phyloP scores from a whole-genome alignment of 2,329 filamentous ascomycete species.

The Rutstroemia sp. region DNA sequence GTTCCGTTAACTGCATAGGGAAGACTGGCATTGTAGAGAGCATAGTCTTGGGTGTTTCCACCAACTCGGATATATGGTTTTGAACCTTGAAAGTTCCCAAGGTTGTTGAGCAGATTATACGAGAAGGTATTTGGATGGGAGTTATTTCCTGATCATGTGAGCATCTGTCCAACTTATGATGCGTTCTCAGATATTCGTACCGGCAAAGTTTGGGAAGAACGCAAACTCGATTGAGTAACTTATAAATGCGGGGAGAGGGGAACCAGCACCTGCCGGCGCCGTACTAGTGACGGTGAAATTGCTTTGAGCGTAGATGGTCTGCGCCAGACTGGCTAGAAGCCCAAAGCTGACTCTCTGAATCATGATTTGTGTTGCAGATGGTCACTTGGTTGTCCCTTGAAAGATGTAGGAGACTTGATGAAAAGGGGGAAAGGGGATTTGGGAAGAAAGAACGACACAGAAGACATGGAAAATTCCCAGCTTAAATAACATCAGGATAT shows the following conservation, averaged over 20 bases:
- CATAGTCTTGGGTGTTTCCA: constrained; percentile 61
- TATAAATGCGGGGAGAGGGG: constrained; percentile 38
- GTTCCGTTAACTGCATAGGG: constrained; percentile 44
- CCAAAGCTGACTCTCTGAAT: neutral
- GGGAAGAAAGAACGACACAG: no score
- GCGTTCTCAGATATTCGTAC: constrained; percentile 6
- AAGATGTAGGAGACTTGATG: neutral
- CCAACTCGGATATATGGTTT: constrained; percentile 57
- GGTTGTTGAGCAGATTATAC: constrained; percentile 50
- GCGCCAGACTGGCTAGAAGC: neutral
- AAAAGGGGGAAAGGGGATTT: no score
- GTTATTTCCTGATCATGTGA: constrained; percentile 36
- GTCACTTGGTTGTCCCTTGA: neutral
- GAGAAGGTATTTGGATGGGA: constrained; percentile 52
- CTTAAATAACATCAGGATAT: neutral
- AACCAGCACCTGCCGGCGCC: constrained; percentile 13
- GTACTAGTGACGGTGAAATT: constrained; percentile 3
- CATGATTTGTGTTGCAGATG: neutral
- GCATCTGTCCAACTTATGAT: neutral
- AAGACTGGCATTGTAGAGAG: constrained; percentile 49
- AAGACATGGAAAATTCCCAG: neutral
- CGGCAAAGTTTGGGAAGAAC: constrained; percentile 39
- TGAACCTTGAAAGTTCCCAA: constrained; percentile 44
- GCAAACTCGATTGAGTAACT: constrained; percentile 46
- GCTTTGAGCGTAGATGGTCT: constrained; percentile 6